Evolutionary conservation across 2,329 filamentous ascomycete genomes (phyloP), one percentile per base, ranked within the genome.

Genomic region (Aureobasidium vineae): DNA sequence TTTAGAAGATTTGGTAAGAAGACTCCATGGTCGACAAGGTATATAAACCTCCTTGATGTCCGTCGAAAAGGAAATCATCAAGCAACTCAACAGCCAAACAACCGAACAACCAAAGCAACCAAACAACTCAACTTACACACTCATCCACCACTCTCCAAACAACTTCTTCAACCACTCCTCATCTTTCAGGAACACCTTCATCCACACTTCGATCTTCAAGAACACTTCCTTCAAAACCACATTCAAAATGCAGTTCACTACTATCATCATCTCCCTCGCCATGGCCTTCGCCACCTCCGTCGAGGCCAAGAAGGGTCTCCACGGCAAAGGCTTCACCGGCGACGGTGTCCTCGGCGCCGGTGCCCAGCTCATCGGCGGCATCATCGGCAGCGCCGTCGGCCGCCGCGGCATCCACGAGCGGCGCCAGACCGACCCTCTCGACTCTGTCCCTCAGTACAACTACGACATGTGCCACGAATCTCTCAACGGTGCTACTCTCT

Each of bases 321-420:
- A 59, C 56, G 56, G 56, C 40, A 59, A 59, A 41, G 56, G 56
- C 40, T 59, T 59, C 56, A 59, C 56, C n/a, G 56, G 56, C 26
- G 56, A 59, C 40, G 40, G 56, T 33, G 40, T 59, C 40, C 26
- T 59, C 26, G 10, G 40, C 11, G 56, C 40, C 5, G 56, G 56
- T 11, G 56, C 56, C 10, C 16, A 45, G 7, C 21, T 59, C 19
- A 5, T 23, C 40, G 56, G 56, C 11, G 40, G 33, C 13, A 28
- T 59, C 16, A 31, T 59, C 21, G 38, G 38, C 19, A 40, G 40
- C 2, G 23, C 28, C 54, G 45, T 59, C 23, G 19, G 26, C n/a
- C 56, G 56, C 15, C 56, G 56, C 56, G 16, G 56, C 28, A 47
- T 60, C 6, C 56, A 60, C 41, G 28, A 60, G 26, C 56, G 56